Evolutionary conservation across 2,329 filamentous ascomycete species (phyloP).

Genomic region (Lecanosticta acicola): DNA sequence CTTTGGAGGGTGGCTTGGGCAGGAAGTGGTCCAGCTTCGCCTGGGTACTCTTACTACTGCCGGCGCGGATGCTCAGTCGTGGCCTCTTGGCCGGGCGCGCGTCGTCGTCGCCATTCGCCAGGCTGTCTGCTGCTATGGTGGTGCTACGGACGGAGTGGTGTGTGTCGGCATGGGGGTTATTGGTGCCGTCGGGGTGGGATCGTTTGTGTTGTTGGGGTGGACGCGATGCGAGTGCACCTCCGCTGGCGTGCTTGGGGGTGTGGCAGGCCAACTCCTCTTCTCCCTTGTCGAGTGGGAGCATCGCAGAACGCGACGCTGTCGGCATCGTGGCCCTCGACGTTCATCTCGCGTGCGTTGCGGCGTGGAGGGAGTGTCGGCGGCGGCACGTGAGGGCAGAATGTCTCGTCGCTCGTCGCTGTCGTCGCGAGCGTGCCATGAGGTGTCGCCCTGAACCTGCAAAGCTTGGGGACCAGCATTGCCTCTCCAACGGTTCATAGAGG

Average conservation of each 20-base stretch:
- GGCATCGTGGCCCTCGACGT: conserved; percentile 6
- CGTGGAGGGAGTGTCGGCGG: neutral
- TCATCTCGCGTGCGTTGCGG: conserved; percentile 8
- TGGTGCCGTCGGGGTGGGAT: neutral
- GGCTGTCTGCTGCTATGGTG: neutral
- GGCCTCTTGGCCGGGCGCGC: conserved; percentile 23
- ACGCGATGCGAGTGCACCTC: neutral
- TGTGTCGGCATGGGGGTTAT: neutral
- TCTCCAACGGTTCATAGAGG: neutral
- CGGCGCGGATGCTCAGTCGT: conserved; percentile 21
- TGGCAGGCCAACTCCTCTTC: neutral
- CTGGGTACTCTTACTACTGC: conserved; percentile 10
- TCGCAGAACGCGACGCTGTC: conserved; percentile 2
- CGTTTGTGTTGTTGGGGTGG: neutral
- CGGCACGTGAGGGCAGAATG: neutral
- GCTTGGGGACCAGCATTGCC: neutral
- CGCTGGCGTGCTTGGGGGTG: neutral
- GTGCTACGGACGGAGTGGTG: neutral
- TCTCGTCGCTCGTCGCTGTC: neutral
- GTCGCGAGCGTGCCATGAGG: neutral
- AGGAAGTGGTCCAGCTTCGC: conserved; percentile 24
- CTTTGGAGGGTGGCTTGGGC: conserved; percentile 37
- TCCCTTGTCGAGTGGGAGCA: neutral
- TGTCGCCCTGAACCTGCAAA: neutral
- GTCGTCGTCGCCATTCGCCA: conserved; percentile 19